Evolutionary conservation across 1,139 yeast genomes (phyloP), one percentile per base, ranked within the genome.

Genomic region (Nakaseomyces glabratus): DNA sequence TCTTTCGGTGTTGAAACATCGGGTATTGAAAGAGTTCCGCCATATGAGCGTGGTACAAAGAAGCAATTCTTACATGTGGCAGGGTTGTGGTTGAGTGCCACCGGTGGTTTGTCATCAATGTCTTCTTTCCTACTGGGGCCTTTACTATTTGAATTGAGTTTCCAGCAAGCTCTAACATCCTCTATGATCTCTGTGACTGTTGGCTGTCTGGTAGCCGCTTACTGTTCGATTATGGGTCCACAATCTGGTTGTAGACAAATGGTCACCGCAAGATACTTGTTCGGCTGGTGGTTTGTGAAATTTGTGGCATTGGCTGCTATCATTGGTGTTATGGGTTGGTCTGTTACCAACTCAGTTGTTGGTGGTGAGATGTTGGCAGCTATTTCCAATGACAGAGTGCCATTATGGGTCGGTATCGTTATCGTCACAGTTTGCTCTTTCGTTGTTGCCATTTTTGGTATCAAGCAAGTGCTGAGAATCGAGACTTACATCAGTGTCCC

Each of bases 91-190:
- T 55, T 81, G 20, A 76, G 88, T 23, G 95, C 88, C 0, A 71
- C 86, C 43, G 93, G 93, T 37, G 88, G 94, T 1, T 62, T 84
- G 21, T 78, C 93, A 4, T 80, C 94, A 1, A 80, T 82, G 82
- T 79, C 93, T 1, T 73, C 90, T 2, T 84, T 71, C 49, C 73
- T 80, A 40, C 60, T 82, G 33, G 93, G 93, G 0, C 84, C 94
- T 0, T 56, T 81, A 33, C 52, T 80, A 4, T 84, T 71, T 51
- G 81, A 70, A 2, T 61, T 84, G 13, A 81, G 84, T 4, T 74
- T 81, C 45, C 69, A 60, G 38, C 77, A 81, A 47, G 63, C 82
- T 1, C 50, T 81, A 41, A 57, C 73, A 2, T 62, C 75, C 7
- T 90, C 93, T 3, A 44, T 79, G 15, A 49, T 75, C 4, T 84